A percentile compares a stretch with the other conserved stretches of the same genome.
phyloP scores from a whole-genome alignment of 208 protist genomes.

The Wallacemonas sp. region DNA sequence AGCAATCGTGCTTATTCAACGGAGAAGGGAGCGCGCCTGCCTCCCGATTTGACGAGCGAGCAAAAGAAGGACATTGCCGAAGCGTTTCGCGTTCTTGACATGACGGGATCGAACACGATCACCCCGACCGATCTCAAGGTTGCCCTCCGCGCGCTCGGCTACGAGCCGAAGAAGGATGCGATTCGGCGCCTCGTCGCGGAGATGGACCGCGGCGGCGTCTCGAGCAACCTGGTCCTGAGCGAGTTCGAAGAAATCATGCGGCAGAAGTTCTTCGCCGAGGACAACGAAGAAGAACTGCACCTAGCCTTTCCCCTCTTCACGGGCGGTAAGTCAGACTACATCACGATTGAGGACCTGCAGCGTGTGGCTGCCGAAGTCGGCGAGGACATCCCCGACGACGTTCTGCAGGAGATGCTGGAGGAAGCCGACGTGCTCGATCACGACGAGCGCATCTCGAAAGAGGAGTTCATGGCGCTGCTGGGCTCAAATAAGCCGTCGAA shows the following conservation, averaged over 20 bases:
- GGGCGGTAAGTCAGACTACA: constrained; percentile 93
- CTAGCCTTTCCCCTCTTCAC: constrained; percentile 96
- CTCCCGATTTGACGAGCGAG: constrained; percentile 80
- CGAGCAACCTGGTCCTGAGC: constrained; percentile 87
- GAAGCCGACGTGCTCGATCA: constrained; percentile 94
- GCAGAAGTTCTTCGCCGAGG: constrained; percentile 86
- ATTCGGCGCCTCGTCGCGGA: constrained; percentile 91
- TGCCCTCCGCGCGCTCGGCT: constrained; percentile 93
- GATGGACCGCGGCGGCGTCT: constrained; percentile 92
- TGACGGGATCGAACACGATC: constrained; percentile 93
- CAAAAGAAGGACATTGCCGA: constrained; percentile 93
- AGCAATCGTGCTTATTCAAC: constrained; percentile 61
- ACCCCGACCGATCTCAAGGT: constrained; percentile 94
- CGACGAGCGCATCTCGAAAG: constrained; percentile 92
- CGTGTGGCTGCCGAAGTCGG: constrained; percentile 93
- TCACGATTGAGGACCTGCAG: constrained; percentile 97
- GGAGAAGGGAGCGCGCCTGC: constrained; percentile 55
- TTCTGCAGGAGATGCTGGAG: constrained; percentile 96
- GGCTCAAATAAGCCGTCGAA: constrained; percentile 30
- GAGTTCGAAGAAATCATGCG: constrained; percentile 94
- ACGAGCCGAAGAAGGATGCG: constrained; percentile 94
- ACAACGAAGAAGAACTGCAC: constrained; percentile 89
- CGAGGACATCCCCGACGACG: constrained; percentile 96
- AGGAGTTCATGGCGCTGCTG: constrained; percentile 97
- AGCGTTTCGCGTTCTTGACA: constrained; percentile 96